Evolutionary conservation across 768 basidiomycete genomes (phyloP), one percentile per base, ranked within the genome.

Genomic region (Artomyces pyxidatus): DNA sequence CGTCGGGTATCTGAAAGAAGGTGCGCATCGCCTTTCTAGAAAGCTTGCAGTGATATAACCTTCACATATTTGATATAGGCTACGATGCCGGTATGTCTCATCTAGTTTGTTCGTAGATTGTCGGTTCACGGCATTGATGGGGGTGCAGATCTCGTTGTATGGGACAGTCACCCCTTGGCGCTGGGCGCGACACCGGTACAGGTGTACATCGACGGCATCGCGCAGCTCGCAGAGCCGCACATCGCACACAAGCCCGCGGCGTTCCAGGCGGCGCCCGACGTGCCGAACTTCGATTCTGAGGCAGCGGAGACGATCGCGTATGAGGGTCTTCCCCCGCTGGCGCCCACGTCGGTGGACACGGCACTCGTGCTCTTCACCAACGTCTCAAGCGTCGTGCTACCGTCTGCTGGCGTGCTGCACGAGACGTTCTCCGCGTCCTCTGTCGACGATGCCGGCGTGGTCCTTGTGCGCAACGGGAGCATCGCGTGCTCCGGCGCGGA

Each of bases 161-260:
- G 85, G 84, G 83, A 87, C 50, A 78, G 77, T 4, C 88, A 91
- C 62, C 91, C 89, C 0, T 72, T 94, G 22, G 60, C 76, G 0
- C 70, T 92, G 3, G 89, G 88, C 19, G 83, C 89, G 0, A 90
- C 88, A 1, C 90, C 91, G 0, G 64, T 68, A 3, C 88, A 92
- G 58, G 88, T 90, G 23, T 94, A 83, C 72, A 87, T 94, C 55
- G 92, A 96, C 62, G 91, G 91, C 2, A 80, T 90, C 49, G 61
- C 79, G 3, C 90, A 94, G 58, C 71, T 86, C 71, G 41, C 63
- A 68, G n/a, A 72, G 4, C 49, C 52, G 29, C 42, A 53, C 25
- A 51, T 52, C 25, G 22, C 49, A 17, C 50, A 67, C 48, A 54
- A 59, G 11, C 51, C 50, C 6, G 9, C 51, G 10, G 52, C 47